These are phyloP conservation scores for Fusarium verrucosum DNA, from an alignment of 2,329 filamentous ascomycete genomes.

Conservation along the genomic window DNA sequence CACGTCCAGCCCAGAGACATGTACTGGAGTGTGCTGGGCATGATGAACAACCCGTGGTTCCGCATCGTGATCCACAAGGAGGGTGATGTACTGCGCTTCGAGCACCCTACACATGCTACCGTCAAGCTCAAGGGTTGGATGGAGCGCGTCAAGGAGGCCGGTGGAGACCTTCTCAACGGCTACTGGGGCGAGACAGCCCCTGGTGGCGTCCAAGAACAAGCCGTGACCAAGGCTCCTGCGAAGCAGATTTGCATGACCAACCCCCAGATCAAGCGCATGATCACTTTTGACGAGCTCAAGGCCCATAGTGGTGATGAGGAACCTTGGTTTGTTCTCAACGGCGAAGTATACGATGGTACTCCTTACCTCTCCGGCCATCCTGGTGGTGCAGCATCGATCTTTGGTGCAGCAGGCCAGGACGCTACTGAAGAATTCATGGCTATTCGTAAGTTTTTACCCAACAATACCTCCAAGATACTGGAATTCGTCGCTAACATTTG, in stretches of 20 bases:
- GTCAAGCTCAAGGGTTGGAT: constrained; percentile 88
- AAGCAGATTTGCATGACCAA: constrained; percentile 83
- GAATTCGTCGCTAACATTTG: constrained; percentile 36
- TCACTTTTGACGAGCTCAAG: constrained; percentile 77
- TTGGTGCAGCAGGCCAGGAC: constrained; percentile 82
- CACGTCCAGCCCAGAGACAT: constrained; percentile 88
- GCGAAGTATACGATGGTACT: constrained; percentile 89
- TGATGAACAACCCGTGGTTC: constrained; percentile 99
- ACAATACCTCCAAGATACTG: no score
- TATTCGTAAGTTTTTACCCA: constrained; percentile 72
- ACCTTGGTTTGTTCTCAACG: constrained; percentile 90
- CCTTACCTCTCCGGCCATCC: constrained; percentile 83
- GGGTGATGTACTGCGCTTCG: constrained; percentile 71
- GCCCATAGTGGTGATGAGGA: constrained; percentile 70
- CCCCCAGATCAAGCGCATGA: constrained; percentile 67
- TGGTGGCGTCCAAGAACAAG: constrained; percentile 58
- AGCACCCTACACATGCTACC: constrained; percentile 87
- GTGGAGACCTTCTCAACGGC: constrained; percentile 81
- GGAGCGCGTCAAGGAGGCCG: constrained; percentile 85
- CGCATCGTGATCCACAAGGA: constrained; percentile 80
- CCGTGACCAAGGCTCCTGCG: constrained; percentile 57
- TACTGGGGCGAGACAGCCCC: constrained; percentile 81
- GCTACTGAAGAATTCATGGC: constrained; percentile 88
- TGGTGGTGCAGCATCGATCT: constrained; percentile 85
- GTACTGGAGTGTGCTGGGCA: constrained; percentile 94